Evolutionary conservation across 805 yeast species (phyloP).

Genomic region (Candida boidinii): DNA sequence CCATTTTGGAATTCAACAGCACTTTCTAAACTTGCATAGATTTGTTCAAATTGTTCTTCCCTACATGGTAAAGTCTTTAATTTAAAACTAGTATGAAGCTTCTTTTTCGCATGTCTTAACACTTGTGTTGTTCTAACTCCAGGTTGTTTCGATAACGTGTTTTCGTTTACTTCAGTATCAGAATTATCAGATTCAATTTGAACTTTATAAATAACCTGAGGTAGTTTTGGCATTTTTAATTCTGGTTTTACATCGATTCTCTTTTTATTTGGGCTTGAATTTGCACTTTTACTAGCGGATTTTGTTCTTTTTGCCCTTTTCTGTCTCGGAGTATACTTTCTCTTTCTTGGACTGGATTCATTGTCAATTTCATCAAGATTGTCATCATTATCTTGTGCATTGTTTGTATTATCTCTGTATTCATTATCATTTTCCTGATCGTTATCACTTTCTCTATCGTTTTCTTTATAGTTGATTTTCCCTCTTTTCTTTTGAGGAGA

Average conservation of each 20-base stretch:
- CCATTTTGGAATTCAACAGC: slow-evolving; percentile 69
- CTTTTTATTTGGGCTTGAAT: slow-evolving; percentile 3
- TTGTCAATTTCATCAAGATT: slow-evolving; percentile 1
- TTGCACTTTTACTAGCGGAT: not conserved
- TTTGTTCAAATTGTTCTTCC: slow-evolving; percentile 68
- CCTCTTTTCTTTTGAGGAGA: slow-evolving; percentile 5
- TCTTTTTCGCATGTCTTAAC: slow-evolving; percentile 29
- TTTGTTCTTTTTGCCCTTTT: not conserved
- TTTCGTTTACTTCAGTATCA: no score
- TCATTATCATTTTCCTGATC: slow-evolving; percentile 17
- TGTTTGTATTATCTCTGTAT: slow-evolving; percentile 11
- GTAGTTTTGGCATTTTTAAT: not conserved
- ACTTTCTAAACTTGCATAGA: slow-evolving; percentile 60
- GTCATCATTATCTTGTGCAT: slow-evolving; percentile 8
- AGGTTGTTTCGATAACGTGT: no score
- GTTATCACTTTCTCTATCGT: slow-evolving; percentile 1
- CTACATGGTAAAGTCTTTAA: slow-evolving; percentile 68
- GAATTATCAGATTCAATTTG: no score
- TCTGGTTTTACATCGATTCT: slow-evolving; percentile 1
- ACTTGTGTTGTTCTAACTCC: slow-evolving; percentile 13
- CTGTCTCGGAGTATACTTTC: not conserved
- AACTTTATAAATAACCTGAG: no score
- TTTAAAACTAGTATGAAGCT: slow-evolving; percentile 29
- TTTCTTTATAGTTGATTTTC: slow-evolving; percentile 9
- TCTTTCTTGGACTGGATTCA: slow-evolving; percentile 1